These are phyloP conservation scores for Candida vartiovaarae DNA, from an alignment of 805 yeast species.

Conservation along the genomic window DNA sequence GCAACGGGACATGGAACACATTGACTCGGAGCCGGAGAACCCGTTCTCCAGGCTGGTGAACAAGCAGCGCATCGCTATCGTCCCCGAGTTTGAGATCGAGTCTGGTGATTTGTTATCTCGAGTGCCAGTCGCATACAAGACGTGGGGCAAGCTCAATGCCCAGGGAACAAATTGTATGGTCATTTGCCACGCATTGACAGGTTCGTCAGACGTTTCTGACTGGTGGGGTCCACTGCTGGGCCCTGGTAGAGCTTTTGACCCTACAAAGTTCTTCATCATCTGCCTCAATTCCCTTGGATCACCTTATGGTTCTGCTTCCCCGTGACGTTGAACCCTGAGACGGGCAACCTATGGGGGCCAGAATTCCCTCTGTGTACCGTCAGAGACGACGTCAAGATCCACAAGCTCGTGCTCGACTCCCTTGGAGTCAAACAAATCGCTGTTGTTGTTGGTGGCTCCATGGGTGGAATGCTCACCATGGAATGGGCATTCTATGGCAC, in stretches of 20 bases:
- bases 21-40: constrained; percentile 43
- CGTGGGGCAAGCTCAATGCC: constrained; percentile 85
- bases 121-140: constrained; percentile 91
- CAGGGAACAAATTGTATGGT: constrained; percentile 70
- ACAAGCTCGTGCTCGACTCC: constrained; percentile 67
- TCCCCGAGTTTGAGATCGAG: constrained; percentile 71
- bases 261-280: constrained; percentile 74
- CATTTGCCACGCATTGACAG: constrained; percentile 95
- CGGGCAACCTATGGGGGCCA: constrained; percentile 81
- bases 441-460: constrained; percentile 89
- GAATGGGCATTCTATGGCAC: constrained; percentile 76
- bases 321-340: constrained; percentile 67
- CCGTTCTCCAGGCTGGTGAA: constrained; percentile 64
- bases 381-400: constrained; percentile 86
- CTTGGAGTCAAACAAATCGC: constrained; percentile 78
- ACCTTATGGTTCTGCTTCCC: constrained; percentile 94
- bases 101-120: constrained; percentile 67
- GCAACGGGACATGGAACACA: constrained; percentile 1
- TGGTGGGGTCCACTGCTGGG: constrained; percentile 99
- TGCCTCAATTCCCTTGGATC: constrained; percentile 93
- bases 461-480: constrained; percentile 97
- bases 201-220: constrained; percentile 90
- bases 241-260: constrained; percentile 81
- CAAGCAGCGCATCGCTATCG: constrained; percentile 69
- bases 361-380: constrained; percentile 90